Evolutionary conservation across 2,329 filamentous ascomycete species (phyloP), one percentile per base, ranked within the genome.

Genomic region (Lecanoromycetidae sp.): DNA sequence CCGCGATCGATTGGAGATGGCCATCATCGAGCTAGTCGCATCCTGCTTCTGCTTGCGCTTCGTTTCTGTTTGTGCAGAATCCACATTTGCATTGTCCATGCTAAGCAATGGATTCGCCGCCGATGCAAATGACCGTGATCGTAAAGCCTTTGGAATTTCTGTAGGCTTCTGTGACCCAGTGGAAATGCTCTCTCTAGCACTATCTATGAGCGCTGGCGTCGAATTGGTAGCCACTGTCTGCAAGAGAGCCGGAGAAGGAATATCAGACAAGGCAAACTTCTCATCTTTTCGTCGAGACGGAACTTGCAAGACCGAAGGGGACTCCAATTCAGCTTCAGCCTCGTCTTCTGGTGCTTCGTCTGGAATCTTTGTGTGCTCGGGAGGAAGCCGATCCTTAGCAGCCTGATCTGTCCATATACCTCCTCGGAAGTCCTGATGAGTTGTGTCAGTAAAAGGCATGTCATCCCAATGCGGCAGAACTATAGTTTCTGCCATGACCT

Each of bases 391-490:
- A 25, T 22, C 12, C 5, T 36, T 44, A 22, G 51, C 25, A 13
- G 19, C 67, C 65, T 45, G 40, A 44, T 68, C 64, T 52, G 71
- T 63, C 79, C 79, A 98, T 17, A 96, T 83, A 0, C 91, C 91
- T 9, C 90, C 91, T 56, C 91, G 76, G 72, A 86, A 87, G 17
- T 70, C 67, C 61, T 94, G 87, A 48, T 77, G 71, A 47, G 80
- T 74, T 0, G 87, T 96, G 56, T 84, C 79, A 60, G 87, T 82
- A 63, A 98, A 96, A 0, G 91, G 87, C 20, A 87, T 75, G 61
- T 98, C 91, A 55, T 98, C 91, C 90, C 91, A 98, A 60, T 94
- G 94, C 0, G 91, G 91, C 47, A 82, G 71, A 2, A 98, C 91
- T 17, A 96, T 64, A 1, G 87, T 94, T 66, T 98, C 91, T 8